Evolutionary conservation across 371 early-diverging fungal genomes (phyloP).

Genomic region (Actinomortierella ambigua): DNA sequence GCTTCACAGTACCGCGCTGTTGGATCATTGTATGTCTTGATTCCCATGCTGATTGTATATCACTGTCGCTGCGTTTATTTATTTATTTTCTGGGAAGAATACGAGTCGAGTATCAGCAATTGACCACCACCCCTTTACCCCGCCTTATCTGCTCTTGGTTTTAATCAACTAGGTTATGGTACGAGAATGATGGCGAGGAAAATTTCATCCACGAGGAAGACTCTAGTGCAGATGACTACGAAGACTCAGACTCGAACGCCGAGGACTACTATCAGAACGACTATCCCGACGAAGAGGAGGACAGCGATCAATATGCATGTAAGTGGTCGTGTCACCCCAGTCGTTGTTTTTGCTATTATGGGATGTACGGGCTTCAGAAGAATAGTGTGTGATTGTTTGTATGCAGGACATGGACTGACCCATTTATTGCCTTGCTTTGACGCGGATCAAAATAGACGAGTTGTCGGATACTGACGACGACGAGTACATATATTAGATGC

Average conservation of each 20-base stretch:
- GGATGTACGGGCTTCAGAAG: no score
- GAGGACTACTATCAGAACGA: constrained; percentile 71
- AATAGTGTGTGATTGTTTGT: no score
- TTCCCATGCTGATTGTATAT: no score
- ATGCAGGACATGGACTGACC: not conserved
- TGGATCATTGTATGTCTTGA: constrained; percentile 60
- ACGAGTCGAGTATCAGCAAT: no score
- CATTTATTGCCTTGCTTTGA: not conserved
- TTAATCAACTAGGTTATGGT: constrained; percentile 53
- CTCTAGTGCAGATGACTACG: constrained; percentile 58
- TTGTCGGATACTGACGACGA: constrained; percentile 17
- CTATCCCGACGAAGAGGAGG: constrained; percentile 63
- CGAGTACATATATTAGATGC: constrained; percentile 17
- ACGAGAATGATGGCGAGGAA: constrained; percentile 49
- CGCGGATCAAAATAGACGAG: constrained; percentile 5
- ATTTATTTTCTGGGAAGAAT: no score
- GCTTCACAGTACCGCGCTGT: constrained; percentile 30
- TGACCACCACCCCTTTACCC: no score
- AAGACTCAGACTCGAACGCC: constrained; percentile 71
- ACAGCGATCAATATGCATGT: constrained; percentile 45
- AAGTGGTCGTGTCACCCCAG: constrained; percentile 1
- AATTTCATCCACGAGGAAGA: constrained; percentile 59
- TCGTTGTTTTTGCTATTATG: not conserved
- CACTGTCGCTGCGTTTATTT: no score
- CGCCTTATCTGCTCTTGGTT: no score